Evolutionary conservation across 2,329 filamentous ascomycete species (phyloP).

Genomic region (Sporothrix globosa): DNA sequence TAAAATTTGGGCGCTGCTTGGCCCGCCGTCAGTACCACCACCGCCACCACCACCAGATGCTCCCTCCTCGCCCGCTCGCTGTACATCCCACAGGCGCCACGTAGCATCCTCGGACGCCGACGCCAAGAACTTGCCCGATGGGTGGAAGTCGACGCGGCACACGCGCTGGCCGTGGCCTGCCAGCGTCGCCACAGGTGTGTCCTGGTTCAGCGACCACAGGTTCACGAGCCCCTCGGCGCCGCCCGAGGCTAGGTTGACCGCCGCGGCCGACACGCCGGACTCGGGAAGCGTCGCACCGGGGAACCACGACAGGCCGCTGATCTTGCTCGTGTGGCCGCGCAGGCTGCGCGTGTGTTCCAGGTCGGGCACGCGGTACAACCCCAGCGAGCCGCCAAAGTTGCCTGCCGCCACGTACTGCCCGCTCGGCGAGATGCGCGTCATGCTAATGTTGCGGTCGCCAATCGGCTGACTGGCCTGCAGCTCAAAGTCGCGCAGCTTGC

Average conservation of each 20-base stretch:
- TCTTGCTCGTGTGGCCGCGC: conserved; percentile 83
- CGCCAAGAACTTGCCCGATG: conserved; percentile 84
- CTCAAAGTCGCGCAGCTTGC: conserved; percentile 79
- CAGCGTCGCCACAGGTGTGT: conserved; percentile 81
- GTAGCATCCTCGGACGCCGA: conserved; percentile 96
- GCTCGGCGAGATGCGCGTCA: conserved; percentile 86
- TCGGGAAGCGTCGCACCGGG: conserved; percentile 76
- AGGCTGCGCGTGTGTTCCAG: conserved; percentile 75
- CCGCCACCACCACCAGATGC: no score
- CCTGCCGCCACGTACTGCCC: conserved; percentile 83
- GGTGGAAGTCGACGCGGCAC: conserved; percentile 91
- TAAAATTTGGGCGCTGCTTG: conserved; percentile 53
- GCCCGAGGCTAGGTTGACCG: conserved; percentile 85
- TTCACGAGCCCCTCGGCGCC: conserved; percentile 86
- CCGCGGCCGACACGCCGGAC: conserved; percentile 69
- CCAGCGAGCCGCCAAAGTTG: conserved; percentile 90
- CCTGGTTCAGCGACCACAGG: conserved; percentile 85
- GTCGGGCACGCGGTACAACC: conserved; percentile 80
- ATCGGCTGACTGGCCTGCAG: conserved; percentile 92
- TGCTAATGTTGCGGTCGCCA: conserved; percentile 86
- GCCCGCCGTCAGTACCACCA: no score
- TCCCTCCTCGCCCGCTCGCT: conserved; percentile 69
- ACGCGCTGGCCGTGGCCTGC: conserved; percentile 85
- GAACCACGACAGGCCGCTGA: conserved; percentile 89
- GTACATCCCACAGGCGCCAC: conserved; percentile 94